Percentiles rank a stretch among this genome's conserved stretches.
Evolutionary conservation across 345 rosid species (phyloP).

Genomic region (Murraya koenigii): DNA sequence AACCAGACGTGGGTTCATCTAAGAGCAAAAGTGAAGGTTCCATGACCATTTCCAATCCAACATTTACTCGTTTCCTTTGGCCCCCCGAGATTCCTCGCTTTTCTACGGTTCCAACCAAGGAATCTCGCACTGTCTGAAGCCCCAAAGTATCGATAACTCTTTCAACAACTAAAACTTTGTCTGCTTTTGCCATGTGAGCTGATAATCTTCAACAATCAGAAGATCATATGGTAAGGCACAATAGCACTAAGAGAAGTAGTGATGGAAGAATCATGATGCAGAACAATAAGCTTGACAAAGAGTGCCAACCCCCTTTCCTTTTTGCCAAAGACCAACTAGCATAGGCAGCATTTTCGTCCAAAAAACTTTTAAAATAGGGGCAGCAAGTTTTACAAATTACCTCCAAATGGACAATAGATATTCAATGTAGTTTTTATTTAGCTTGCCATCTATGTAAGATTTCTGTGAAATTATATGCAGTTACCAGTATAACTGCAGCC

Average conservation of each 20-base stretch:
- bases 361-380: background rate
- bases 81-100: slow-evolving; percentile 97
- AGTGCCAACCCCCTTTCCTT: background rate
- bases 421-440: background rate
- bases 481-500: background rate
- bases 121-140: slow-evolving; percentile 71
- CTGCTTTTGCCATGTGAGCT: slow-evolving; percentile 56
- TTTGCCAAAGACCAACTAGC: background rate
- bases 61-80: slow-evolving; percentile 93
- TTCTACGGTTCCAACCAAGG: slow-evolving; percentile 93
- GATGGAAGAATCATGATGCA: slow-evolving; percentile 1
- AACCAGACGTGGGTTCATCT: slow-evolving; percentile 97
- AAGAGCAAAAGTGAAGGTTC: slow-evolving; percentile 92
- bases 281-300: background rate
- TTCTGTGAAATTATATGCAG: background rate
- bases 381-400: background rate
- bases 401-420: background rate
- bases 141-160: slow-evolving; percentile 89
- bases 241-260: background rate
- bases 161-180: slow-evolving; percentile 86
- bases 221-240: slow-evolving; percentile 6
- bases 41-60: slow-evolving; percentile 95
- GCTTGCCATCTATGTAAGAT: background rate
- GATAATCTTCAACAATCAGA: slow-evolving; percentile 49
- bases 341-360: background rate